Evolutionary conservation across 164 flowering plant species (phyloP), one percentile per base, ranked within the genome.

Genomic region (Warburgia ugandensis): DNA sequence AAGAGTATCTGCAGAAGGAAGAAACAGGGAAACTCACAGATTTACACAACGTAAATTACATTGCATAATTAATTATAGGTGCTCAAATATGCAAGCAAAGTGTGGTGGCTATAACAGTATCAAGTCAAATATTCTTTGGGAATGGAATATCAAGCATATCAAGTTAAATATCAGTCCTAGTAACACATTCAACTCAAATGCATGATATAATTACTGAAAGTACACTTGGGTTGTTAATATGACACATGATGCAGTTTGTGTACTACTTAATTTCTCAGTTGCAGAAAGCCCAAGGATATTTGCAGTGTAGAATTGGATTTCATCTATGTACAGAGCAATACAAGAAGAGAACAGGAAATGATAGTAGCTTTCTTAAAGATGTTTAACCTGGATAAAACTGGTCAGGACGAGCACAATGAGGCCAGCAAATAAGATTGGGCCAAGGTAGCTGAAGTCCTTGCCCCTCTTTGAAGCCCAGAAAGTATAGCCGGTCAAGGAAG

Each of bases 391-490:
- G 29, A 92, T 68, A 40, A 92, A 75, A 14, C 98, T 61, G 46
- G 86, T 76, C 17, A 85, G 41, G 28, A 87, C 9, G 32, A 92
- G 84, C 48, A 84, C 60, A 19, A 83, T 53, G 33, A 92, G 95
- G 60, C 90, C 62, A 33, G 95, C 68, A 71, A 88, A 92, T 45
- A 92, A 59, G 52, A 92, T 68, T 45, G 98, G 98, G 63, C 96
- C 98, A 21, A 92, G 82, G 51, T 58, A 92, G 69, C 84, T 81
- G 78, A 92, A 92, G 70, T 92, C 98, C 72, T 88, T 81, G 68
- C 98, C 98, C 73, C 82, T 92, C 88, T 79, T 87, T 20, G 94
- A 58, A 48, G 98, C 98, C 98, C 96, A 92, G 91, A 92, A 92
- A 29, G 95, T 83, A 64, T 92, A 92, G 0, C 71, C 98, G 54